These are phyloP conservation scores for Pseudocercospora eumusae DNA, from an alignment of 2,329 filamentous ascomycete species.

Conservation along the genomic window DNA sequence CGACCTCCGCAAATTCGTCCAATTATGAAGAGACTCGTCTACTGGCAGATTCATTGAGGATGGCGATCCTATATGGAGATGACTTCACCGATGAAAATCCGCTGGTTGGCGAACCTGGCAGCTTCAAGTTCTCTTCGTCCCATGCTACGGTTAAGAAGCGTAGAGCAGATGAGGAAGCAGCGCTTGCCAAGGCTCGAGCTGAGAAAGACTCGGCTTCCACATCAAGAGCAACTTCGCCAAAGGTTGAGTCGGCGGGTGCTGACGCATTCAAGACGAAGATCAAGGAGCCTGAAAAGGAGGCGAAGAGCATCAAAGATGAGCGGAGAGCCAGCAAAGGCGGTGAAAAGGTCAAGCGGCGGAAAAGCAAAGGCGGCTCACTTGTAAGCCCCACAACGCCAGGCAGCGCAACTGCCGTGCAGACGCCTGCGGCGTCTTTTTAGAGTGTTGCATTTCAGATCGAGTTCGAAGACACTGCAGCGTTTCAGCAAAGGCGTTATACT, in stretches of 20 bases:
- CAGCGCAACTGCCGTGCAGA: constrained; percentile 18
- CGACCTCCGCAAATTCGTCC: constrained; percentile 20
- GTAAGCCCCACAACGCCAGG: constrained; percentile 28
- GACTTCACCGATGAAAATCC: constrained; percentile 67
- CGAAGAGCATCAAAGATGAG: constrained; percentile 24
- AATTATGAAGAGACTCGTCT: constrained; percentile 30
- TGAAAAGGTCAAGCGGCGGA: constrained; percentile 27
- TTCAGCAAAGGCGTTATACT: constrained; percentile 5
- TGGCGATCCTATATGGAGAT: constrained; percentile 53
- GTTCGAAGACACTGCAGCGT: neutral
- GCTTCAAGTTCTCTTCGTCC: constrained; percentile 58
- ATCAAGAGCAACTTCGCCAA: constrained; percentile 20
- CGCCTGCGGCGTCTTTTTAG: constrained; percentile 11
- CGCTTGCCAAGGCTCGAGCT: constrained; percentile 30
- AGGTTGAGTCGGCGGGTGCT: constrained; percentile 9
- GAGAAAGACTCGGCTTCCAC: constrained; percentile 23
- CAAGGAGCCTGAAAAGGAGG: constrained; percentile 18
- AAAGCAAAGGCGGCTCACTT: constrained; percentile 25
- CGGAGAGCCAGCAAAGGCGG: constrained; percentile 20
- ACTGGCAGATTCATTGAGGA: constrained; percentile 44
- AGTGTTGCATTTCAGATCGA: neutral
- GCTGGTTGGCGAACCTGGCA: constrained; percentile 63
- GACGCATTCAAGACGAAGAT: constrained; percentile 28
- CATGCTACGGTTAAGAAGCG: constrained; percentile 47
- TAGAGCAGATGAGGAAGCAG: constrained; percentile 41